Evolutionary conservation across 2,329 filamentous ascomycete species (phyloP).

Genomic region (Epichloe sibirici): DNA sequence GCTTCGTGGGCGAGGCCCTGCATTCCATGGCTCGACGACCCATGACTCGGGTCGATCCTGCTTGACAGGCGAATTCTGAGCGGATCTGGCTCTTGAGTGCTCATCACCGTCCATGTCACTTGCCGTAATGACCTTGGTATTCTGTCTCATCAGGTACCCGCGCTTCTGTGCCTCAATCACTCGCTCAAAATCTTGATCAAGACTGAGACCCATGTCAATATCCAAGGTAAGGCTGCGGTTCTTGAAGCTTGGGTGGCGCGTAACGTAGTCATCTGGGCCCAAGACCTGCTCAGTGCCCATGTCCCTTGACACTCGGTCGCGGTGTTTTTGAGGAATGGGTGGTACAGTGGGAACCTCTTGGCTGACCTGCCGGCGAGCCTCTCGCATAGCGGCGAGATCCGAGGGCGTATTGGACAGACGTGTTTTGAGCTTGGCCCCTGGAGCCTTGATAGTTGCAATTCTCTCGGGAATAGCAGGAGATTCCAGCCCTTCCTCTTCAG

Average conservation of each 20-base stretch:
- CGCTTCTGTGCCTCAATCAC: slow-evolving; percentile 98
- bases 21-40: slow-evolving; percentile 96
- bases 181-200: slow-evolving; percentile 87
- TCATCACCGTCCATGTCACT: slow-evolving; percentile 59
- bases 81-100: slow-evolving; percentile 43
- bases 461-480: slow-evolving; percentile 65
- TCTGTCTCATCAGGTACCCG: slow-evolving; percentile 96
- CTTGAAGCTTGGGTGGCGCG: slow-evolving; percentile 62
- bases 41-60: slow-evolving; percentile 78
- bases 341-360: slow-evolving; percentile 52
- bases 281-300: slow-evolving; percentile 26
- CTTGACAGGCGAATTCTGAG: slow-evolving; percentile 58
- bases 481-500: slow-evolving; percentile 32
- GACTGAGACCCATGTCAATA: slow-evolving; percentile 71
- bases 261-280: slow-evolving; percentile 31
- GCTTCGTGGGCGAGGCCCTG: slow-evolving; percentile 56
- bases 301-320: slow-evolving; percentile 40
- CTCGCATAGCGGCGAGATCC: slow-evolving; percentile 74
- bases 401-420: slow-evolving; percentile 78
- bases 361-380: slow-evolving; percentile 74
- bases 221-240: slow-evolving; percentile 73
- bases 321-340: slow-evolving; percentile 48
- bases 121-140: slow-evolving; percentile 93
- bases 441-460: slow-evolving; percentile 78
- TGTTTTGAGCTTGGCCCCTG: slow-evolving; percentile 78